phyloP scores from a whole-genome alignment of 768 basidiomycete genomes.

The Podaxis pistillaris region DNA sequence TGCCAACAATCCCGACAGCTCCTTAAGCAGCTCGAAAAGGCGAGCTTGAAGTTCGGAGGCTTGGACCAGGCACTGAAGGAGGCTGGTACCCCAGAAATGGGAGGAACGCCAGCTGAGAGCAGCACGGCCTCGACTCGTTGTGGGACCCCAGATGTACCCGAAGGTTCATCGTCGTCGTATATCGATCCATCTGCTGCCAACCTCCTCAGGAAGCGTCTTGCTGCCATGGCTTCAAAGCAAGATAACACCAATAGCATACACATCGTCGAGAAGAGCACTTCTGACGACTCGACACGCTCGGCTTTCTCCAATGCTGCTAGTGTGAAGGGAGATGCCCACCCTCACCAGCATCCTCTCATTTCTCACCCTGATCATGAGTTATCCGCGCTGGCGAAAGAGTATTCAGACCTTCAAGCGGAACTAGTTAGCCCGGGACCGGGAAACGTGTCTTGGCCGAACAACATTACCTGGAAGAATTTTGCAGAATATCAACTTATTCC shows the following conservation, averaged over 20 bases:
- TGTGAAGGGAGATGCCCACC: conserved; percentile 8
- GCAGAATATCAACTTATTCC: conserved; percentile 85
- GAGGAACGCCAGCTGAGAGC: conserved; percentile 15
- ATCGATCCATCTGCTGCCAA: conserved; percentile 51
- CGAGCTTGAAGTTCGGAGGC: conserved; percentile 56
- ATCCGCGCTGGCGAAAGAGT: conserved; percentile 68
- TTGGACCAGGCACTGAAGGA: conserved; percentile 60
- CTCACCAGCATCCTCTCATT: conserved; percentile 45
- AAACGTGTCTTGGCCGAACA: conserved; percentile 77
- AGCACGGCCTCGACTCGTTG: conserved; percentile 32
- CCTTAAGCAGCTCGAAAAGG: conserved; percentile 43
- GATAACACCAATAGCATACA: conserved; percentile 17
- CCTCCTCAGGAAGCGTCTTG: conserved; percentile 58
- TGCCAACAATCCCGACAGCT: conserved; percentile 43
- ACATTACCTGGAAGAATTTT: conserved; percentile 81
- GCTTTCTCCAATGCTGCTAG: neutral
- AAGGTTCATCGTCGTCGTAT: conserved; percentile 48
- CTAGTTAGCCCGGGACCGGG: conserved; percentile 69
- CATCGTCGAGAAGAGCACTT: conserved; percentile 3
- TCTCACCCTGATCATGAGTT: conserved; percentile 68
- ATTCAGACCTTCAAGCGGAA: conserved; percentile 74
- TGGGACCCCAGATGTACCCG: conserved; percentile 43
- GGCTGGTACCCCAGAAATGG: conserved; percentile 44
- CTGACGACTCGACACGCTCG: neutral
- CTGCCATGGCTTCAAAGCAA: conserved; percentile 33